Evolutionary conservation across 371 early-diverging fungal species (phyloP).

Genomic region (Zancudomyces culisetae): DNA sequence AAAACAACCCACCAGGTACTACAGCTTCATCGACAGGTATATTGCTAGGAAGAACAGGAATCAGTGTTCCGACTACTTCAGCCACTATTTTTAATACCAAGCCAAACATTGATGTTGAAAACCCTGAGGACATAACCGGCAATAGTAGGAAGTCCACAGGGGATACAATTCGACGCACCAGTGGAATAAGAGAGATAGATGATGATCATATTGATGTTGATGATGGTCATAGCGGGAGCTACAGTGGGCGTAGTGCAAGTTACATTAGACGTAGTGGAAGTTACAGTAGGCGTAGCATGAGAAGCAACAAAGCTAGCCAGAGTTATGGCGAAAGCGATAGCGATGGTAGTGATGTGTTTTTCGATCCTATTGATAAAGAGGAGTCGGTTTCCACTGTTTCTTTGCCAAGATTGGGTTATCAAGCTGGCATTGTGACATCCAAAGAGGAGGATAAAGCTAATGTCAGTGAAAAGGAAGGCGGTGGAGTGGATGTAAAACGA

Average conservation of each 20-base stretch:
- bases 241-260: no score
- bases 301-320: no score
- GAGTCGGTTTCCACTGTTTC: no score
- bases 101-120: background rate
- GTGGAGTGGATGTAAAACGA: constrained; percentile 5
- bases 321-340: constrained; percentile 4
- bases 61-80: background rate
- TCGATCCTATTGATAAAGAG: constrained; percentile 12
- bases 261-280: no score
- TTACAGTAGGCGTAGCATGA: no score
- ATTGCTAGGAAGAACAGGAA: background rate
- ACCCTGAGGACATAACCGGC: background rate
- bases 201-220: background rate
- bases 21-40: background rate
- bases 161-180: background rate
- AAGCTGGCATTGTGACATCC: no score
- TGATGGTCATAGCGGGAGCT: background rate
- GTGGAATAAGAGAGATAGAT: background rate
- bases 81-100: background rate
- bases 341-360: constrained; percentile 17
- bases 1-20: background rate
- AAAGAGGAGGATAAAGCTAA: background rate
- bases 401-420: no score
- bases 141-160: background rate
- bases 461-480: background rate